Conservation (phyloP, 2,329 filamentous ascomycete species). For the Penicillium sp. region DNA sequence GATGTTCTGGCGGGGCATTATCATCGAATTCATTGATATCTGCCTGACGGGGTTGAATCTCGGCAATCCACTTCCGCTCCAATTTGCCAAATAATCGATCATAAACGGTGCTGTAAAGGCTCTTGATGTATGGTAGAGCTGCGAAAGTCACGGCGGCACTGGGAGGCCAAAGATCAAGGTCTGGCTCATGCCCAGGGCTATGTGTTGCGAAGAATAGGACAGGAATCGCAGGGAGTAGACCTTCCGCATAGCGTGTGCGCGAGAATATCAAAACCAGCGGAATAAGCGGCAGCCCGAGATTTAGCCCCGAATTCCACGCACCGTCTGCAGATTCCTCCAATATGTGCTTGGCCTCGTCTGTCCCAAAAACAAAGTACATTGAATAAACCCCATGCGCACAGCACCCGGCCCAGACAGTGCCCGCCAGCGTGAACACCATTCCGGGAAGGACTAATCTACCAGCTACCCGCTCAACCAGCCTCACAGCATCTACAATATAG, state of each 20-base stretch:
- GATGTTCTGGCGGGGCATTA: constrained; percentile 41
- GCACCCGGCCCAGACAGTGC: constrained; percentile 57
- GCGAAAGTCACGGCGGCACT: constrained; percentile 69
- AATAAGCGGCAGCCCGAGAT: constrained; percentile 69
- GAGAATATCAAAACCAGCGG: constrained; percentile 71
- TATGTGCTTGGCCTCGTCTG: constrained; percentile 62
- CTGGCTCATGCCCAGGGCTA: constrained; percentile 49
- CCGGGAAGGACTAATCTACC: constrained; percentile 68
- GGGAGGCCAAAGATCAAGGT: constrained; percentile 68
- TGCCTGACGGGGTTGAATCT: constrained; percentile 63
- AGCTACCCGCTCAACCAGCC: constrained; percentile 62
- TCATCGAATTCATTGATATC: constrained; percentile 43
- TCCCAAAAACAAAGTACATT: constrained; percentile 69
- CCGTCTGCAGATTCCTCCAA: constrained; percentile 48
- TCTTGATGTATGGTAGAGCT: constrained; percentile 68
- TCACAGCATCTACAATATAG: constrained; percentile 69
- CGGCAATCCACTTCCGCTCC: constrained; percentile 65
- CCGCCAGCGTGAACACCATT: constrained; percentile 57
- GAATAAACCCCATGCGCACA: constrained; percentile 66
- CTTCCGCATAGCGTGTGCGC: constrained; percentile 67
- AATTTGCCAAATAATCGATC: constrained; percentile 61
- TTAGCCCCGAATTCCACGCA: constrained; percentile 55
- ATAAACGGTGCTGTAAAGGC: constrained; percentile 67
- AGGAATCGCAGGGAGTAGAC: constrained; percentile 66
- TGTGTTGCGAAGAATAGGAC: constrained; percentile 60